Evolutionary conservation across 441 rosid species (phyloP), one percentile per base, ranked within the genome.

Genomic region (Mallotus repandus): DNA sequence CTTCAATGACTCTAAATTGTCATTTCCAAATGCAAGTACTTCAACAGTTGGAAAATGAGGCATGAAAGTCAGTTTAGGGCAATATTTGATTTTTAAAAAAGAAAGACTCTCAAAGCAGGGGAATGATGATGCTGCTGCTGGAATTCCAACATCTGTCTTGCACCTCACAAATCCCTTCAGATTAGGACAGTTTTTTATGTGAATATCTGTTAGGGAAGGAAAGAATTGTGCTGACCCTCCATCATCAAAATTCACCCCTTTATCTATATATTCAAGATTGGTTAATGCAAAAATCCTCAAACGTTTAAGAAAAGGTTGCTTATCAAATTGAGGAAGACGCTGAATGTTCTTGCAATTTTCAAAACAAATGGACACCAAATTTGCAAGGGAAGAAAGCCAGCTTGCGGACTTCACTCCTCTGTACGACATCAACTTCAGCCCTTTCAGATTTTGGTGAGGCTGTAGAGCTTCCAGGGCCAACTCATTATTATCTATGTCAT

Each of bases 1-100:
- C 57, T 18, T 7, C 57, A 54, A 54, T 54, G 57, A 5, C 57
- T 16, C 18, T 7, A 16, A 6, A 16, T 22, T 4, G 21, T 16
- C 21, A 0, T 16, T 18, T 16, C n/a, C 21, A n/a, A 54, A 54
- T 16, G 0, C 4, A 16, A 54, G 21, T 54, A 18, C 7, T 16
- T 54, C 57, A 54, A 54, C 21, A 54, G 59, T 14, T n/a, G 84
- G 85, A 53, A 63, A 66, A 10, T 19, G 18, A 15, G 82, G 82
- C 72, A 79, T 59, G 7, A n/a, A 70, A 12, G 21, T 18, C 50
- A 79, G n/a, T 4, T 60, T 12, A 0, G 75, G 73, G 71, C 81
- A 78, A 21, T 54, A 10, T 4, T 1, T 0, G n/a, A 78, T 73
- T 15, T 38, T 7, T 38, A 38, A 38, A 2, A 4, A 55, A 32